phyloP scores from a whole-genome alignment of 2,329 filamentous ascomycete genomes.

The Metarhizium brunneum region DNA sequence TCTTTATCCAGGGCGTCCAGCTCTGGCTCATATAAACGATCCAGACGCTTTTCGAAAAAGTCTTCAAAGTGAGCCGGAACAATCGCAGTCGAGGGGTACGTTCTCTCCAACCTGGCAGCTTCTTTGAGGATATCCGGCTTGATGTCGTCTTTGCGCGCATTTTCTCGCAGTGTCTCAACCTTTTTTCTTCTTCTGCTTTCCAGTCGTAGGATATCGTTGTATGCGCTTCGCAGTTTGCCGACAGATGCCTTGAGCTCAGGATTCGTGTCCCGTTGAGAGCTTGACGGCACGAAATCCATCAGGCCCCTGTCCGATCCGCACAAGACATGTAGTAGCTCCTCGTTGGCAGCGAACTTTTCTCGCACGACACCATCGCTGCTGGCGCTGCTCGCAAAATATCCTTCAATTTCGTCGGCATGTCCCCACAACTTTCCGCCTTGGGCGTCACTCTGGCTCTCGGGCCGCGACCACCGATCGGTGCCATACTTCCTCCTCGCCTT shows the following conservation, averaged over 20 bases:
- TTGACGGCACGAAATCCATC: slow-evolving; percentile 84
- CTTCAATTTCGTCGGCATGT: slow-evolving; percentile 69
- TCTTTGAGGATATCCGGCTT: slow-evolving; percentile 75
- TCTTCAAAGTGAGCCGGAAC: slow-evolving; percentile 85
- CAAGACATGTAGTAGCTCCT: slow-evolving; percentile 65
- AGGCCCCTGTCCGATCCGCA: slow-evolving; percentile 72
- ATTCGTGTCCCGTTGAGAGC: slow-evolving; percentile 67
- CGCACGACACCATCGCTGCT: slow-evolving; percentile 55
- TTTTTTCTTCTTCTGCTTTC: slow-evolving; percentile 74
- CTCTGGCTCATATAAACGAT: slow-evolving; percentile 68
- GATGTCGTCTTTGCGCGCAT: slow-evolving; percentile 80
- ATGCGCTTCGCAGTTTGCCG: slow-evolving; percentile 62
- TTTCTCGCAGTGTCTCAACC: slow-evolving; percentile 68
- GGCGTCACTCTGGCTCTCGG: slow-evolving; percentile 59
- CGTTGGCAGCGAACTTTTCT: slow-evolving; percentile 68
- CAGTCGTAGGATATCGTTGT: slow-evolving; percentile 77
- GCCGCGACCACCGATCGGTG: slow-evolving; percentile 74
- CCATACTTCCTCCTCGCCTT: slow-evolving; percentile 68
- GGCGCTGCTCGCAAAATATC: slow-evolving; percentile 64
- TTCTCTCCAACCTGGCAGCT: slow-evolving; percentile 74
- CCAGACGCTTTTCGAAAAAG: slow-evolving; percentile 76
- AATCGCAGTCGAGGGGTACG: slow-evolving; percentile 75
- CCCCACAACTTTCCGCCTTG: slow-evolving; percentile 60
- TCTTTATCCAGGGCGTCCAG: slow-evolving; percentile 63
- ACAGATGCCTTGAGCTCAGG: slow-evolving; percentile 73